Base-by-base conservation (phyloP, 352 stramenopile species). In the Discostella stelligera region DNA sequence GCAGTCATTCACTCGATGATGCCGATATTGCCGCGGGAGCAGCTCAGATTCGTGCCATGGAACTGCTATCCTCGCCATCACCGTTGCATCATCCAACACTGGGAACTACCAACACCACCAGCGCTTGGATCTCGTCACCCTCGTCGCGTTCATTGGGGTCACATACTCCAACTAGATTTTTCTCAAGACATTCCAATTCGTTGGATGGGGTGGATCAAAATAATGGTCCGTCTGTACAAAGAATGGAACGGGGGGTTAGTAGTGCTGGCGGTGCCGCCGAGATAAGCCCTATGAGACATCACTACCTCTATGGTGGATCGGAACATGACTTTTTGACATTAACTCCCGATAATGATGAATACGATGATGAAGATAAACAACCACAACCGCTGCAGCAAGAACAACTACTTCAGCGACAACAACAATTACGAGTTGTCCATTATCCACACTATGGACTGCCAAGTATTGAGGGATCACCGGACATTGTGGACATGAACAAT, bases 241-340 rank as follows among this genome's bases (percentile, higher is more conserved):
- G 21, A 21, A 60, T 60, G 52, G 52, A 60, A 41, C 52, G 20
- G 11, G 52, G 21, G 21, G 20, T 37, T 21, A 20, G n/a, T 41
- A 3, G 20, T n/a, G 21, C 16, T 2, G 30, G 59, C 0, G 14
- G 20, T n/a, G 39, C 1, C 11, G n/a, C 27, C 11, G 16, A 13
- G 9, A 32, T 4, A 9, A 49, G 58, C 9, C 10, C 30, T 13
- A 2, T 10, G 23, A 10, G 58, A 32, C 0, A 23, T n/a, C 7
- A 23, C 39, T 66, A 60, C 11, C 37, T 44, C 37, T 76, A 76
- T 56, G 67, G 67, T 23, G 66, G 66, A 46, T 76, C 67, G 10
- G 67, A 76, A 37, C 67, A 76, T 56, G 67, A 76, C 32, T 68
- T 68, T 27, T 30, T 72, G 30, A 1, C 52, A 9, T 27, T 72